Evolutionary conservation across 306 rosid species (phyloP), one percentile per base, ranked within the genome.

Genomic region (Cucumis cinereus): DNA sequence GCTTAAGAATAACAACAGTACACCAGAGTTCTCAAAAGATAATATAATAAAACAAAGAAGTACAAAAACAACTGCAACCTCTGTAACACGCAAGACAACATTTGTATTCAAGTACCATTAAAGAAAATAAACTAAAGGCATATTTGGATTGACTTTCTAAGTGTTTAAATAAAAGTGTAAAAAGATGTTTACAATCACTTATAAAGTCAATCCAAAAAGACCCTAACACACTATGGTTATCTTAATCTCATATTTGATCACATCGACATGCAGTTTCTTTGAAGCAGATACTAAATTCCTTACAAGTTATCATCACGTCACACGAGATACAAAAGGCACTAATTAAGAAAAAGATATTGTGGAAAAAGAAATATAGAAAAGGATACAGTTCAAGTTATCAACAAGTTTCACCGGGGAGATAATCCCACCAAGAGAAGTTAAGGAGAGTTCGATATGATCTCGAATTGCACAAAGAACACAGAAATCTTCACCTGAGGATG

Each of bases 371-470:
- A 12, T 14, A 19, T 3, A 53, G 35, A 69, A 82, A 84, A 90
- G 97, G 98, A 94, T 94, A 94, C 95, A 0, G 28, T 43, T 84
- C 89, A 94, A 81, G 80, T 94, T 89, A 26, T 89, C 22, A 28
- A 90, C 96, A 35, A 94, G 81, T 61, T 58, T 82, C 9, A 10
- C 17, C 12, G 99, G 99, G 22, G 89, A 82, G 38, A 92, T 19
- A 58, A 59, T 15, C 22, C 80, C 67, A 76, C 96, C 95, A 10
- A 87, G 49, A 60, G 82, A 57, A 7, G 75, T 62, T n/a, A 94
- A 58, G 26, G 99, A 89, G 54, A 26, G 35, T 16, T 78, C 84
- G 70, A 92, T 50, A 40, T 86, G 97, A 4, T 76, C 77, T 24
- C 82, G 82, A n/a, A 94, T 80, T 62, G 87, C 86, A 83, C 95